phyloP scores from a whole-genome alignment of 345 rosid genomes.

The Arabis hirsuta region DNA sequence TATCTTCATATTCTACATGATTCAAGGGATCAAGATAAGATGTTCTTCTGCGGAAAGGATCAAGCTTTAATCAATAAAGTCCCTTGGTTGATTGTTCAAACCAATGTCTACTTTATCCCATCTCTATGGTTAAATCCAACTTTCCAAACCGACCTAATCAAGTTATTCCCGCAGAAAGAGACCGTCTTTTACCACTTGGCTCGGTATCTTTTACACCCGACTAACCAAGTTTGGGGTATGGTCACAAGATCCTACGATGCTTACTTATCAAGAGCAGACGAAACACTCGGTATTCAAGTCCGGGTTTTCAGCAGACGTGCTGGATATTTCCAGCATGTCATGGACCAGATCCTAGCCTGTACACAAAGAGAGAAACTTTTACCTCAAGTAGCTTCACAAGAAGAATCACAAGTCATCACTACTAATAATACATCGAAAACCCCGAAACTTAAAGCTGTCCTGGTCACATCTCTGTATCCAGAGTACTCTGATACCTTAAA shows the following conservation, averaged over 20 bases:
- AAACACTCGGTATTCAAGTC: constrained; percentile 49
- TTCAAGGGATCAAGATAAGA: constrained; percentile 57
- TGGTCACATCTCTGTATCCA: constrained; percentile 54
- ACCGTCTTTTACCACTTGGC: constrained; percentile 64
- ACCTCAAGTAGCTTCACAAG: constrained; percentile 36
- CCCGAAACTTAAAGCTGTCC: constrained; percentile 49
- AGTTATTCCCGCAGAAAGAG: constrained; percentile 58
- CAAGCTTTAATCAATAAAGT: constrained; percentile 48
- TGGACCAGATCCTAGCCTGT: constrained; percentile 46
- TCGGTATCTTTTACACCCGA: constrained; percentile 66
- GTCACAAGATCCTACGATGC: constrained; percentile 43
- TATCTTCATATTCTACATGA: constrained; percentile 63
- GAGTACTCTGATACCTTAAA: constrained; percentile 53
- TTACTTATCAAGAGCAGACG: constrained; percentile 48
- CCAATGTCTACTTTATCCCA: constrained; percentile 67
- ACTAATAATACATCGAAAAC: constrained; percentile 49
- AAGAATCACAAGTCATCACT: constrained; percentile 40
- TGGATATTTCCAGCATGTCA: constrained; percentile 33
- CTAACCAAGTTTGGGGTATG: constrained; percentile 68
- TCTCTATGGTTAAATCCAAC: constrained; percentile 53
- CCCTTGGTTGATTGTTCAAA: constrained; percentile 65
- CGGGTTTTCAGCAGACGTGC: constrained; percentile 32
- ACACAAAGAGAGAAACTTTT: constrained; percentile 44
- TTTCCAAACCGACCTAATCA: constrained; percentile 48
- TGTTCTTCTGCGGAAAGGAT: constrained; percentile 61